Evolutionary conservation across 1,139 yeast genomes (phyloP), one percentile per base, ranked within the genome.

Genomic region (Suhomyces wounanorum): DNA sequence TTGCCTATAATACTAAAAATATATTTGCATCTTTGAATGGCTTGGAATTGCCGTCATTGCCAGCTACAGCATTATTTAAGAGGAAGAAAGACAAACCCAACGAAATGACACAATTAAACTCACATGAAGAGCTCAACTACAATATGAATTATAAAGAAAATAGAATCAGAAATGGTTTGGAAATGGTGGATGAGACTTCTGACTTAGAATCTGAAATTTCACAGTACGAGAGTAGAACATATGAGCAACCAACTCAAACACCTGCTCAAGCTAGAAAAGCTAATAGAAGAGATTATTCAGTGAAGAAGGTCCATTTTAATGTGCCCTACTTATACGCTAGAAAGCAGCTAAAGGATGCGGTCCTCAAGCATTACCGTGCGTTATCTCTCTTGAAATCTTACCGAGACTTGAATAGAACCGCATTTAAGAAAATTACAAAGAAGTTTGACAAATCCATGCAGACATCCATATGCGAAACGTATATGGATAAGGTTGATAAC

Each of bases 391-490:
- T 94, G 49, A 84, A 85, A 58, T 87, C 95, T 1, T 94, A 84
- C 65, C 78, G 89, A 55, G 77, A 85, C 42, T 69, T 92, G 58
- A 94, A 94, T 67, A 78, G 91, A 36, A 91, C 96, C 0, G 99
- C 96, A 0, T 84, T 92, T 60, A 79, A 97, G 51, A 94, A 94
- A 62, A 85, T 94, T 62, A 78, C 91, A 50, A 94, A 94, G 63
- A 94, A 94, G 67, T 91, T 82, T 64, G 99, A 94, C 69, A 94
- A 94, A 61, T 75, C 86, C 3, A 78, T 87, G 16, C 67, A 72
- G 16, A 76, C 83, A 4, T 59, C 72, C 1, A 69, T 84, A 17
- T 74, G 85, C 28, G 69, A 72, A 1, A 60, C 65, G 2, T 91
- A 85, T 62, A 80, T 89, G 85, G 77, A 76, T 25, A 81, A 78